Base-by-base conservation (phyloP, 2,329 filamentous ascomycete genomes). In the Calonectria honghensis region DNA sequence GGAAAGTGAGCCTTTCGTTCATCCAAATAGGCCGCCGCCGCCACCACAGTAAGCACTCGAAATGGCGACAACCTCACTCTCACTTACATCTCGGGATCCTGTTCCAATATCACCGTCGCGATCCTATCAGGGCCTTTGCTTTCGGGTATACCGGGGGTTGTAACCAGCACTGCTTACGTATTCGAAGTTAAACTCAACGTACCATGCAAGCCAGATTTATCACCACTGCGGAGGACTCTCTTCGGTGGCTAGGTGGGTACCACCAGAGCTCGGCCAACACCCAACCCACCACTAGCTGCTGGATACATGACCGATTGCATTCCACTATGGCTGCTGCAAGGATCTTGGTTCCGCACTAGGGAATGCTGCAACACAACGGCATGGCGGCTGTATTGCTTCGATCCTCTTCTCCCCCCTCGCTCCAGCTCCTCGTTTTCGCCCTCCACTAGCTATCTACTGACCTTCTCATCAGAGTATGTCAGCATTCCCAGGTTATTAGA, bases 291-390 rank as follows among this genome's bases (percentile, higher is more conserved):
- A 48, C 61, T 63, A 39, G 61, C 18, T 50, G 39, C 61, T 29
- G 61, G 61, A 65, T 65, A 45, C 39, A 65, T 65, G 39, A 24
- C 39, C 41, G 61, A 65, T 50, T 65, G 61, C 61, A 65, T 65
- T 65, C 61, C 61, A 65, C 61, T 27, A 65, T 27, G 57, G 35
- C 61, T 48, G 32, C 59, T 35, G 39, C 61, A 65, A 35, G 61
- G 61, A 48, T 65, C 61, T 27, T 48, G 37, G 31, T 50, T 65
- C 41, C 39, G 61, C 41, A 48, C 61, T 65, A 65, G 61, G 61
- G 31, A 65, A 50, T 35, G 57, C 61, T 50, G 61, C 41, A 63
- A 24, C 57, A 63, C 57, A 29, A 63, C 57, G 57, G 57, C 57
- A 63, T 57, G 9, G 57, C 37, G 24, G 57, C 24, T 63, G 35